A percentile compares a stretch with the other conserved stretches of the same genome.
phyloP scores from a whole-genome alignment of 2,329 filamentous ascomycete species.

The Aphanocladium album region DNA sequence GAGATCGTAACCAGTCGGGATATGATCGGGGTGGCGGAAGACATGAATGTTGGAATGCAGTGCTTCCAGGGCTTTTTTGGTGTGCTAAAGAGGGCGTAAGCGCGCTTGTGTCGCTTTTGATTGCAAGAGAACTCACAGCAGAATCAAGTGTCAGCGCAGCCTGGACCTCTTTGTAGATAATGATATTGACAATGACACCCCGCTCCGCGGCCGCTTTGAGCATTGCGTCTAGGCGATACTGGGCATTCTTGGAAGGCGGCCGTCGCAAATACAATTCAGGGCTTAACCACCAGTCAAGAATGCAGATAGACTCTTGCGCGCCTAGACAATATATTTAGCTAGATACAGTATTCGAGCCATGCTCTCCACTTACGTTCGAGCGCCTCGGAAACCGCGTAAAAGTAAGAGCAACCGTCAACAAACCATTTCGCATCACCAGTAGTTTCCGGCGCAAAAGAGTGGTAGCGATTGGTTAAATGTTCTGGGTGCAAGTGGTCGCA shows the following conservation, averaged over 20 bases:
- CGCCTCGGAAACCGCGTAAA: slow-evolving; percentile 77
- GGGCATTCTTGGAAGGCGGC: slow-evolving; percentile 73
- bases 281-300: slow-evolving; percentile 86
- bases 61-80: slow-evolving; percentile 70
- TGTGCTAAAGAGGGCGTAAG: slow-evolving; percentile 52
- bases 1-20: slow-evolving; percentile 66
- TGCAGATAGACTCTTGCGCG: slow-evolving; percentile 74
- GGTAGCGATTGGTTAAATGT: slow-evolving; percentile 48
- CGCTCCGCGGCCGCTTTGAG: slow-evolving; percentile 75
- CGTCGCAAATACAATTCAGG: slow-evolving; percentile 83
- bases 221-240: slow-evolving; percentile 80
- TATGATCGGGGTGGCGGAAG: slow-evolving; percentile 85
- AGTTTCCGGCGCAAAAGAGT: slow-evolving; percentile 68
- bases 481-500: slow-evolving; percentile 38
- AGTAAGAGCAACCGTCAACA: slow-evolving; percentile 78
- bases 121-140: slow-evolving; percentile 34
- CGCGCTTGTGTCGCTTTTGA: too few species aligned
- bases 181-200: slow-evolving; percentile 77
- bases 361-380: slow-evolving; percentile 51
- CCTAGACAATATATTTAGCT: slow-evolving; percentile 31
- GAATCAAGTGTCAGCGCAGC: slow-evolving; percentile 64
- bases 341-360: neutral
- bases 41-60: slow-evolving; percentile 82
- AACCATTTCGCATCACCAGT: slow-evolving; percentile 80
- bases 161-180: slow-evolving; percentile 89